Base-by-base conservation (phyloP, 352 stramenopile species). In the Elongisporangium senticosum region DNA sequence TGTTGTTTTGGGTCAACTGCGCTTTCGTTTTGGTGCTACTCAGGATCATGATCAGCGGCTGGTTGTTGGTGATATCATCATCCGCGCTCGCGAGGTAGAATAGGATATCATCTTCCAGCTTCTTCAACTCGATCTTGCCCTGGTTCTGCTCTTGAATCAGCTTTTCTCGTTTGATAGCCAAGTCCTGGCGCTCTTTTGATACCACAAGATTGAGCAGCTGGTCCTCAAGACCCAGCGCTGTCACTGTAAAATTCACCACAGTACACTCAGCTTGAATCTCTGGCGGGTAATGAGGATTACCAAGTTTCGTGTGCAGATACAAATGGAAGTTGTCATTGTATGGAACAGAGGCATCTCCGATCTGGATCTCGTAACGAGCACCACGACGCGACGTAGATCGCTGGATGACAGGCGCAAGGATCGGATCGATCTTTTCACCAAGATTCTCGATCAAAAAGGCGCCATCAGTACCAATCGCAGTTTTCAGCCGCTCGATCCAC, bases 1-100 rank as follows among this genome's bases (percentile, higher is more conserved):
- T 96, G 65, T 97, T 97, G 65, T 96, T 93, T 59, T 95, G 81
- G 15, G 84, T 98, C 58, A 75, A 84, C 71, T 92, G 77, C 13
- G 90, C 89, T 63, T 98, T 98, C 62, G 90, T 79, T 65, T 98
- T 98, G 0, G 94, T 98, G 60, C 98, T 83, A 61, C 96, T 96
- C n/a, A 98, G 63, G 61, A 96, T 96, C 49, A 95, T 90, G 65
- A 98, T 98, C 7, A 98, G 72, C 43, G 96, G 90, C 56, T 98
- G 94, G 72, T 99, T 98, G 75, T 98, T 97, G 24, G 94, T 98
- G 61, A 99, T 98, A 71, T 99, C 95, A 49, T 96, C 96, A 71
- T 98, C 89, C 0, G 93, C 93, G 58, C 81, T 97, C n/a, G 95
- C 92, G 4, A 98, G 71, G 60, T 97, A 97, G 61, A 95, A 96